Conservation (phyloP, 176 grass and related monocot species). For the Bonia amplexicaulis region DNA sequence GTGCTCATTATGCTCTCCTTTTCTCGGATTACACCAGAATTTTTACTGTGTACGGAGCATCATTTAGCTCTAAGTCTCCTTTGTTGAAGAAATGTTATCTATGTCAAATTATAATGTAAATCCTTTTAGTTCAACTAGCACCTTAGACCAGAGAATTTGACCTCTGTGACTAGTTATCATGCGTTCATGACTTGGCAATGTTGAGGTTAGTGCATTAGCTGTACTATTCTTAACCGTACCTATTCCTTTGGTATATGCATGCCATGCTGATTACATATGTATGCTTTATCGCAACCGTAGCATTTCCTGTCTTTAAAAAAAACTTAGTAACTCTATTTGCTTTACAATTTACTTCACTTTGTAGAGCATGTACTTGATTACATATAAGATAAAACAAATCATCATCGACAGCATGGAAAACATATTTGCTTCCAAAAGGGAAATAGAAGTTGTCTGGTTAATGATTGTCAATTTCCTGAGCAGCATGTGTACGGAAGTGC, state of each 20-base stretch:
- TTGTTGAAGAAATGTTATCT: not conserved
- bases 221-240: not conserved
- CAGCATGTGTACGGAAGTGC: not conserved
- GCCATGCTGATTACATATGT: not conserved
- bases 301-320: not conserved
- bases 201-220: not conserved
- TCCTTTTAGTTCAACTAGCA: not conserved
- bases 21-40: not conserved
- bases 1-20: not conserved
- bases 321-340: not conserved
- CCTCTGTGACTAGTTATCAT: constrained; percentile 2
- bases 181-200: not conserved
- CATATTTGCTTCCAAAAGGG: constrained; percentile 3
- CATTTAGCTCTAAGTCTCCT: not conserved
- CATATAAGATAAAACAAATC: constrained; percentile 8
- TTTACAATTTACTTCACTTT: constrained; percentile 1
- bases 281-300: not conserved
- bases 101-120: constrained; percentile 9
- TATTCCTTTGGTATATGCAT: constrained; percentile 13
- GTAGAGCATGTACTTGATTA: constrained; percentile 13
- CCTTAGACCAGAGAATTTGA: not conserved
- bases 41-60: not conserved
- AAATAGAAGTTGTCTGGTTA: constrained; percentile 15
- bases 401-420: not conserved
- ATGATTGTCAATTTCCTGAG: not conserved